Conservation (phyloP, 2,329 filamentous ascomycete genomes). For the Fusarium verrucosum region DNA sequence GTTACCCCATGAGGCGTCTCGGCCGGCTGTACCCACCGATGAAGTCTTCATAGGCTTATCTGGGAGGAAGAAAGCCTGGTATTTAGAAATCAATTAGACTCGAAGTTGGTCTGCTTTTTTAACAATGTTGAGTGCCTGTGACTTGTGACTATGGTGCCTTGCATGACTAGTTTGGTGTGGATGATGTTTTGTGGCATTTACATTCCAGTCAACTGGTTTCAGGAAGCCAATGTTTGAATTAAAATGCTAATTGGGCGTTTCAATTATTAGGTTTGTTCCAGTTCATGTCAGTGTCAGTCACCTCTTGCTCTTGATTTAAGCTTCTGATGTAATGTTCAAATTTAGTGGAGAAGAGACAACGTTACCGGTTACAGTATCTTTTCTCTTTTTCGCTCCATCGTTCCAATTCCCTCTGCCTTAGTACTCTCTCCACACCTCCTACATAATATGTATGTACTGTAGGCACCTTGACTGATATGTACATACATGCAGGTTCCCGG, state of each 20-base stretch:
- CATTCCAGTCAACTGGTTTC: not conserved
- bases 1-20: conserved; percentile 43
- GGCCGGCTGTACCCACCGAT: conserved; percentile 38
- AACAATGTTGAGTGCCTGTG: not conserved
- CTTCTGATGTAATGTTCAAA: not conserved
- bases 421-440: conserved; percentile 1
- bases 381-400: not conserved
- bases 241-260: not conserved
- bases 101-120: conserved; percentile 27
- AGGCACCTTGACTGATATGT: too few species aligned
- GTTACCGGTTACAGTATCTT: not conserved
- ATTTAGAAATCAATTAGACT: conserved; percentile 42
- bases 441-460: too few species aligned
- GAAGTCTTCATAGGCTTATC: conserved; percentile 34
- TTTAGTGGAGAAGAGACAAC: conserved; percentile 20
- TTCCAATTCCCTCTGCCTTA: conserved; percentile 2
- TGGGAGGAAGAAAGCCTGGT: conserved; percentile 36
- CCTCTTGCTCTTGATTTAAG: not conserved
- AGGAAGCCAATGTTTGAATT: not conserved
- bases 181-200: not conserved
- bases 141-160: not conserved
- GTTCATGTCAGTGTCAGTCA: not conserved
- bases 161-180: too few species aligned
- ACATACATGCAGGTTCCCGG: conserved; percentile 29
- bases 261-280: not conserved